These are phyloP conservation scores for Daldinia grandis DNA, from an alignment of 495 filamentous ascomycete genomes.

Conservation along the genomic window DNA sequence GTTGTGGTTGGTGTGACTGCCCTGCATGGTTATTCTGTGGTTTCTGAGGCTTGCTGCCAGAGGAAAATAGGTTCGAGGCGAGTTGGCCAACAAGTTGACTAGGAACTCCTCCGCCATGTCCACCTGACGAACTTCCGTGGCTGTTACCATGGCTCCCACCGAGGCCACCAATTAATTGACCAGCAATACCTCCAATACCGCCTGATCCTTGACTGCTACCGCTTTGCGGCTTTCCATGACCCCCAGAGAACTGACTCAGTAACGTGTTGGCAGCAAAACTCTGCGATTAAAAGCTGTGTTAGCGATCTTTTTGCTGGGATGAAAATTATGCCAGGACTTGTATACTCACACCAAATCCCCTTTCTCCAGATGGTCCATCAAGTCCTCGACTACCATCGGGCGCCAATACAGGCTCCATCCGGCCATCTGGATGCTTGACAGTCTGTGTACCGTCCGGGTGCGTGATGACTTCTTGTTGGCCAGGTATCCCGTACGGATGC, in stretches of 20 bases:
- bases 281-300: constrained; percentile 26
- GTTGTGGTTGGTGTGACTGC: constrained; percentile 39
- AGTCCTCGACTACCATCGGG: constrained; percentile 50
- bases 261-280: constrained; percentile 46
- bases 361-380: constrained; percentile 50
- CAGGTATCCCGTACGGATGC: constrained; percentile 62
- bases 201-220: constrained; percentile 43
- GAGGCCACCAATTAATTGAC: constrained; percentile 48
- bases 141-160: constrained; percentile 41
- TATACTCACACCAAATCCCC: constrained; percentile 57
- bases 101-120: constrained; percentile 49
- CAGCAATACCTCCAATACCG: constrained; percentile 49
- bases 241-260: constrained; percentile 42
- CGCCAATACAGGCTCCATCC: constrained; percentile 57
- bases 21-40: constrained; percentile 51
- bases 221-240: constrained; percentile 43
- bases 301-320: constrained; percentile 13
- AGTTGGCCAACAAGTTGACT: constrained; percentile 57
- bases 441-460: constrained; percentile 63
- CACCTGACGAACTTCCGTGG: constrained; percentile 42
- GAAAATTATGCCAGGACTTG: background rate
- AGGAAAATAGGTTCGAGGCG: constrained; percentile 56
- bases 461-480: constrained; percentile 56
- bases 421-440: constrained; percentile 58
- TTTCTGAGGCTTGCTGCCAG: constrained; percentile 50